Percentiles rank a stretch among this genome's conserved stretches.
phyloP scores from a whole-genome alignment of 2,329 filamentous ascomycete genomes.

The Phoma herbarum region DNA sequence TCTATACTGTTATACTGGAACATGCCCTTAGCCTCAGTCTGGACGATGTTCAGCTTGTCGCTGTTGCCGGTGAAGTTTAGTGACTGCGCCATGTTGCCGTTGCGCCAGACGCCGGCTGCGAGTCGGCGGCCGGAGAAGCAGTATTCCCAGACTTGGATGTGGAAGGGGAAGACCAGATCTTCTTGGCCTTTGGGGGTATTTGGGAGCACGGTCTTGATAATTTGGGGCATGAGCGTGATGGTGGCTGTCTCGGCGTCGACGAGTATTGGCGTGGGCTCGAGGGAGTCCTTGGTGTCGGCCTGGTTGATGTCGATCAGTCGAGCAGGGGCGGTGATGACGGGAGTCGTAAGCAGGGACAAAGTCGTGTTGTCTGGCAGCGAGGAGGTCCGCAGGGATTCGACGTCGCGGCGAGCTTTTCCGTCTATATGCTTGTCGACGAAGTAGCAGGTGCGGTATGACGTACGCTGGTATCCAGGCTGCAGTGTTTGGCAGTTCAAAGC shows the following conservation, averaged over 20 bases:
- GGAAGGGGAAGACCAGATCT: slow-evolving; percentile 27
- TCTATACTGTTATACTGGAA: not conserved
- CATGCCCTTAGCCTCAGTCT: slow-evolving; percentile 18
- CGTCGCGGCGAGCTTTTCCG: not conserved
- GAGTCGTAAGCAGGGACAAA: not conserved
- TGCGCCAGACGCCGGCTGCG: slow-evolving; percentile 6
- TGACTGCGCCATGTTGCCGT: slow-evolving; percentile 11
- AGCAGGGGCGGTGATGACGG: not conserved
- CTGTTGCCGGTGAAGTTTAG: not conserved
- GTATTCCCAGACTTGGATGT: slow-evolving; percentile 18
- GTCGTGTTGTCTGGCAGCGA: not conserved
- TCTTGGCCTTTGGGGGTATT: not conserved
- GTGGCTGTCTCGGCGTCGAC: not conserved
- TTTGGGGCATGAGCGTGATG: slow-evolving; percentile 2
- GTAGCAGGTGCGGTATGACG: slow-evolving; percentile 3
- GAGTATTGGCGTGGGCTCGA: not conserved
- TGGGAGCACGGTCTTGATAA: slow-evolving; percentile 4
- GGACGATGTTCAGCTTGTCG: not conserved
- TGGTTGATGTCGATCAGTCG: not conserved
- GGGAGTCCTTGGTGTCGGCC: not conserved
- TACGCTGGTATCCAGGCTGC: slow-evolving; percentile 5
- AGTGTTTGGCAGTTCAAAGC: slow-evolving; percentile 7
- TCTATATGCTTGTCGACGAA: slow-evolving; percentile 5
- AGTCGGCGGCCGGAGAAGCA: not conserved
- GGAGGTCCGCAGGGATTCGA: not conserved